These are phyloP conservation scores for Ogataea nitratoaversa DNA, from an alignment of 805 yeast species.

Conservation along the genomic window DNA sequence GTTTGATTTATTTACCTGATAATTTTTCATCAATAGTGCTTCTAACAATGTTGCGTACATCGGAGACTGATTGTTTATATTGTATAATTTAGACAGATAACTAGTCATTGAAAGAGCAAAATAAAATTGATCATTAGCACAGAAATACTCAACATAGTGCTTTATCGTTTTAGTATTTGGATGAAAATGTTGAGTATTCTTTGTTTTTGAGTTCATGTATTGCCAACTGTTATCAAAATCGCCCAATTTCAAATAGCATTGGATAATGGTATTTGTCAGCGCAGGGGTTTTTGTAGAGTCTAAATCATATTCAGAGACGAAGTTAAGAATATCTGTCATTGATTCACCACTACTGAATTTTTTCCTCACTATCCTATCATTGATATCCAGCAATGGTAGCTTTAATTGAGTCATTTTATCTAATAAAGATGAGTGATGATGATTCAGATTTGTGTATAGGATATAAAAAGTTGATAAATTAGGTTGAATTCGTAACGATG, in stretches of 20 bases:
- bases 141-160: constrained; percentile 6
- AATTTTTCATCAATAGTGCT: background rate
- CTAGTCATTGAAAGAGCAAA: constrained; percentile 8
- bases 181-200: background rate
- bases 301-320: constrained; percentile 6
- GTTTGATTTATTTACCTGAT: background rate
- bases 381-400: constrained; percentile 5
- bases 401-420: constrained; percentile 3
- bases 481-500: background rate
- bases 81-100: constrained; percentile 2
- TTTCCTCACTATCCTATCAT: constrained; percentile 6
- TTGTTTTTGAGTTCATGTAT: constrained; percentile 1
- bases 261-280: constrained; percentile 5
- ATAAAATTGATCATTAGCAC: constrained; percentile 3
- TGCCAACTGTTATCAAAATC: constrained; percentile 6
- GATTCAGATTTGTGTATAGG: constrained; percentile 7
- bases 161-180: constrained; percentile 9
- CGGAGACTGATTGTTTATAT: constrained; percentile 1
- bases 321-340: constrained; percentile 3
- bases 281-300: constrained; percentile 5
- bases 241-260: constrained; percentile 4
- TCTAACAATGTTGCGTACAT: constrained; percentile 4
- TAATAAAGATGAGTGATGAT: constrained; percentile 3
- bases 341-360: constrained; percentile 5
- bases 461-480: constrained; percentile 11